Evolutionary conservation across 1,284 basidiomycete genomes (phyloP).

Genomic region (Sporisorium scitamineum): DNA sequence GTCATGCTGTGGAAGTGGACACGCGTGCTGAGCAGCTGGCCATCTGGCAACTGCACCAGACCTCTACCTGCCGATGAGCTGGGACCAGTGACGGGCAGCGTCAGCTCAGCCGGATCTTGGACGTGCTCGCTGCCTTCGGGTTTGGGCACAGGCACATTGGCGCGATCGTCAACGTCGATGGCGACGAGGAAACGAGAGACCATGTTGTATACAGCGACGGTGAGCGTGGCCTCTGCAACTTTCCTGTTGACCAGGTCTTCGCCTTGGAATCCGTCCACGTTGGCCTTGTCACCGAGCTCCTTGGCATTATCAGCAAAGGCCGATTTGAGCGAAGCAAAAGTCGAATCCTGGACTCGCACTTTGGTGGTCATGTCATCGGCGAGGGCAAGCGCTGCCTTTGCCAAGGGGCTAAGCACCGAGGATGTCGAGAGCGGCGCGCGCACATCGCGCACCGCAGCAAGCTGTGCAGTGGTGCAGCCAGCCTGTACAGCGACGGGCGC

Average conservation of each 20-base stretch:
- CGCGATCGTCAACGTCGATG: conserved; percentile 70
- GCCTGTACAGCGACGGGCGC: conserved; percentile 69
- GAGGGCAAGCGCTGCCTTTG: conserved; percentile 68
- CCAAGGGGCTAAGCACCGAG: conserved; percentile 46
- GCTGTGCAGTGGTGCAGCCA: conserved; percentile 69
- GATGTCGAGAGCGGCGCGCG: conserved; percentile 28
- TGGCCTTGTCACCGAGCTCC: conserved; percentile 55
- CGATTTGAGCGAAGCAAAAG: conserved; percentile 38
- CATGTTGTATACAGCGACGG: conserved; percentile 71
- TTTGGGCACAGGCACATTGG: conserved; percentile 63
- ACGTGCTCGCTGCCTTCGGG: conserved; percentile 57
- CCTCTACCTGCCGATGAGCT: conserved; percentile 54
- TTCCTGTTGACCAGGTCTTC: conserved; percentile 57
- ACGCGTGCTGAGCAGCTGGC: conserved; percentile 53
- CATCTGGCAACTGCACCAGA: conserved; percentile 51
- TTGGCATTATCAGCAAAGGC: conserved; percentile 62
- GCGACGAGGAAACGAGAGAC: conserved; percentile 71
- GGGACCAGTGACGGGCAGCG: conserved; percentile 16
- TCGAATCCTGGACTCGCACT: conserved; percentile 41
- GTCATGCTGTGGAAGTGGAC: conserved; percentile 60
- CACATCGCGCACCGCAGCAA: conserved; percentile 69
- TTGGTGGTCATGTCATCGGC: conserved; percentile 70
- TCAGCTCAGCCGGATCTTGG: conserved; percentile 25
- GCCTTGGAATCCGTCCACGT: conserved; percentile 58
- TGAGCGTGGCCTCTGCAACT: conserved; percentile 70